phyloP scores from a whole-genome alignment of 2,329 filamentous ascomycete species.

The Alternaria postmessia region DNA sequence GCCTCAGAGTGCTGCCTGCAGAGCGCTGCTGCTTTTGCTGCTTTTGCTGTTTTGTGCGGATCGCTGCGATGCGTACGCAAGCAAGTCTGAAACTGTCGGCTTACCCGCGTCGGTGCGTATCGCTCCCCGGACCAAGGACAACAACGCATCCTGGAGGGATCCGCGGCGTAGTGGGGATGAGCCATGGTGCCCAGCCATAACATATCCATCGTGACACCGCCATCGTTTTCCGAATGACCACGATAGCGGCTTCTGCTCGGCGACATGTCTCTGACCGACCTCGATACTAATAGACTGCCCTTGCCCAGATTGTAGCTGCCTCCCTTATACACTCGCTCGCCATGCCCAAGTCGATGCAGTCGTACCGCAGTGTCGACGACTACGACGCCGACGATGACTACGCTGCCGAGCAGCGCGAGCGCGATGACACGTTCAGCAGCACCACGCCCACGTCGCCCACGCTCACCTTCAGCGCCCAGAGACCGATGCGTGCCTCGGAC shows the following conservation, averaged over 20 bases:
- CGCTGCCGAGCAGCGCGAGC: slow-evolving; percentile 40
- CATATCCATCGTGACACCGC: slow-evolving; percentile 31
- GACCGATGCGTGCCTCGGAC: slow-evolving; percentile 46
- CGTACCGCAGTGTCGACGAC: slow-evolving; percentile 47
- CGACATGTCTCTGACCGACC: slow-evolving; percentile 18
- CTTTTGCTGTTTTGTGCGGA: slow-evolving; percentile 2
- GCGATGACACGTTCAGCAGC: slow-evolving; percentile 43
- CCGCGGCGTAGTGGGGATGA: slow-evolving; percentile 13
- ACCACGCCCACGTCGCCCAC: slow-evolving; percentile 47
- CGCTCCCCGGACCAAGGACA: neutral
- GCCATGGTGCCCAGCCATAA: slow-evolving; percentile 21
- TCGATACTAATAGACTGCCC: slow-evolving; percentile 19
- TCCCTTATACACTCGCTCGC: slow-evolving; percentile 18
- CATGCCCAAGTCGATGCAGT: slow-evolving; percentile 48
- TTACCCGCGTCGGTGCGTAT: slow-evolving; percentile 4
- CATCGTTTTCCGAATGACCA: slow-evolving; percentile 38
- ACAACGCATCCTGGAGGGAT: slow-evolving; percentile 9
- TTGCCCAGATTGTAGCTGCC: slow-evolving; percentile 14
- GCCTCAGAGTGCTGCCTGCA: neutral
- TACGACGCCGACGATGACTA: slow-evolving; percentile 48
- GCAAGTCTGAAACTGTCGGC: slow-evolving; percentile 4
- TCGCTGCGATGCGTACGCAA: neutral
- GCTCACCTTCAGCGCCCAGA: slow-evolving; percentile 37
- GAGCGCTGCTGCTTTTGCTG: neutral
- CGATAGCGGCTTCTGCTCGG: slow-evolving; percentile 21